Evolutionary conservation across 2,329 filamentous ascomycete species (phyloP).

Genomic region (Eutypella sp.): DNA sequence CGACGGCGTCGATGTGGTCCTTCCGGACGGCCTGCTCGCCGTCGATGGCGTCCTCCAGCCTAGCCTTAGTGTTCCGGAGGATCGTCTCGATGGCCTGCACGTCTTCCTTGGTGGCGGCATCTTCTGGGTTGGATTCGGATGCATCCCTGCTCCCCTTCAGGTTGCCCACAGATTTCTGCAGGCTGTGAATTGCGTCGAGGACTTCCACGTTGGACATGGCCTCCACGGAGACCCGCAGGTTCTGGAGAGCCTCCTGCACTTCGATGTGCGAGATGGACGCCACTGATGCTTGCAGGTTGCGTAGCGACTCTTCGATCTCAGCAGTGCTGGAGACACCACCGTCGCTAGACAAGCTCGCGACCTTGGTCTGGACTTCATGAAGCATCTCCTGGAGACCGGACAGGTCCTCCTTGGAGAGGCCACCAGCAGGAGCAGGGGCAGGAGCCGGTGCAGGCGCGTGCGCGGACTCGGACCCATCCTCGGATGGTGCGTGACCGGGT

Average conservation of each 20-base stretch:
- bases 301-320: conserved; percentile 44
- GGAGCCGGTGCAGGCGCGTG: conserved; percentile 24
- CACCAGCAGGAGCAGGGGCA: conserved; percentile 17
- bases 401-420: conserved; percentile 44
- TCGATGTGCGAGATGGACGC: conserved; percentile 21
- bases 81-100: conserved; percentile 88
- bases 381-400: conserved; percentile 46
- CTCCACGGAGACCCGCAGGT: conserved; percentile 2
- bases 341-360: conserved; percentile 38
- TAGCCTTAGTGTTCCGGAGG: conserved; percentile 81
- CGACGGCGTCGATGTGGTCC: conserved; percentile 61
- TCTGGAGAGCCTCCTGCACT: neutral
- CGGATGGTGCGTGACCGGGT: conserved; percentile 20
- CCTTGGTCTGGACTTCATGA: conserved; percentile 49
- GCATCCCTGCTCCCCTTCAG: conserved; percentile 18
- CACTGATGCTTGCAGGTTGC: conserved; percentile 35
- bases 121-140: conserved; percentile 27
- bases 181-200: conserved; percentile 9
- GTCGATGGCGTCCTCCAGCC: conserved; percentile 75
- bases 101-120: conserved; percentile 70
- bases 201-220: conserved; percentile 38
- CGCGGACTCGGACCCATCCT: neutral
- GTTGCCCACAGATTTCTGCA: neutral
- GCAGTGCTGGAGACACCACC: too few species aligned
- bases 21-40: conserved; percentile 65